Conservation (phyloP, 2,329 filamentous ascomycete genomes). For the Rugonectria rugulosa region DNA sequence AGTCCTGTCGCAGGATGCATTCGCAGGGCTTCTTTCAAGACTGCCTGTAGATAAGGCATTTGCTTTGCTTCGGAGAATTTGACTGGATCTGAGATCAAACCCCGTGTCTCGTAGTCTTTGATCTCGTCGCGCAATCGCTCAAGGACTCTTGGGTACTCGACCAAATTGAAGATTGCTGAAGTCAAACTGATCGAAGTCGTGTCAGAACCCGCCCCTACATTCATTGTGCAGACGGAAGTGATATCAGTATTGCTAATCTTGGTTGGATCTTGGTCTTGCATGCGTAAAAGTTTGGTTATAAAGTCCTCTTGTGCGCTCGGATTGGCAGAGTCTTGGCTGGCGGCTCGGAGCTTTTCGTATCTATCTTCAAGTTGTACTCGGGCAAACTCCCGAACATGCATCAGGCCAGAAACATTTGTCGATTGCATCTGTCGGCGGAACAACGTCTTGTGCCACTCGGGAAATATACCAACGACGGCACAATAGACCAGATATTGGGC, state of each 20-base stretch:
- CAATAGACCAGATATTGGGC: constrained; percentile 10
- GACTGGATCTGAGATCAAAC: constrained; percentile 7
- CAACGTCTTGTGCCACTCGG: background rate
- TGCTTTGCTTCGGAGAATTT: constrained; percentile 8
- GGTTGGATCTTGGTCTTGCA: constrained; percentile 2
- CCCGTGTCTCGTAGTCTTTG: background rate
- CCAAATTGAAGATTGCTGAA: constrained; percentile 8
- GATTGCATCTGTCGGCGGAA: background rate
- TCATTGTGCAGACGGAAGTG: constrained; percentile 9
- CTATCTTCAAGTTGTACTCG: constrained; percentile 8
- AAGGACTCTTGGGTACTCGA: background rate
- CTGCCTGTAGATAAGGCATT: constrained; percentile 19
- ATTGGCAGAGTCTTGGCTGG: too few species aligned
- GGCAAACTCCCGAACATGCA: constrained; percentile 10
- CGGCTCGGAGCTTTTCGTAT: background rate
- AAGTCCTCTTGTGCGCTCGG: constrained; percentile 4
- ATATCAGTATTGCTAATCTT: too few species aligned
- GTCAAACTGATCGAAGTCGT: constrained; percentile 11
- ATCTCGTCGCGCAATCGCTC: constrained; percentile 4
- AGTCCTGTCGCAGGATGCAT: constrained; percentile 10
- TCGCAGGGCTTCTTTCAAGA: constrained; percentile 21
- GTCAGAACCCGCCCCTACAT: constrained; percentile 14
- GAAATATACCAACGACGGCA: constrained; percentile 8
- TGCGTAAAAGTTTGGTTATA: background rate
- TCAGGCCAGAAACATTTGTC: background rate